phyloP scores from a whole-genome alignment of 257 asterid genomes.

The Plectranthus barbatus region DNA sequence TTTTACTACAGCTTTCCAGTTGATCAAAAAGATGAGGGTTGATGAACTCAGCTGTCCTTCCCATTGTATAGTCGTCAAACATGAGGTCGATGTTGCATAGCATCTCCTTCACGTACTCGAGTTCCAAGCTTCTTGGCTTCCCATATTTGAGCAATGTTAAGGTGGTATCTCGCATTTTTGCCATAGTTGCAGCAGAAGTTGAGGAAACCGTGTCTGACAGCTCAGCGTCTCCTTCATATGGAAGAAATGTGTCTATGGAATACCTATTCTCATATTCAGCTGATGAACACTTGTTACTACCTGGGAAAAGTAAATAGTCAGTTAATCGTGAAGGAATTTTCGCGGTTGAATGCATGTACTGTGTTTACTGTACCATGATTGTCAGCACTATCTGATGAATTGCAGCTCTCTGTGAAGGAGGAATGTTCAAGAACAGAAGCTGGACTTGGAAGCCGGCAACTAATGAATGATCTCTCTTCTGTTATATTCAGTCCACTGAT shows the following conservation, averaged over 20 bases:
- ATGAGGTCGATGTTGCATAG: constrained; percentile 39
- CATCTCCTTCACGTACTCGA: constrained; percentile 53
- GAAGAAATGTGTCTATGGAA: constrained; percentile 14
- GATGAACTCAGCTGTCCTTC: constrained; percentile 38
- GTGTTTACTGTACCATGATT: constrained; percentile 42
- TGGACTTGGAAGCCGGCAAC: constrained; percentile 43
- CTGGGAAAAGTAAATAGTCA: constrained; percentile 31
- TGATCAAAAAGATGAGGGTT: constrained; percentile 45
- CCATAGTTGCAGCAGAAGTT: constrained; percentile 13
- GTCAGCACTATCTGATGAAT: constrained; percentile 39
- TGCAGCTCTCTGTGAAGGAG: constrained; percentile 30
- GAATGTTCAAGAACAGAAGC: constrained; percentile 44
- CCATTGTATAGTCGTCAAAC: constrained; percentile 52
- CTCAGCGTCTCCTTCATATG: constrained; percentile 40
- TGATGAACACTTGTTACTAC: constrained; percentile 45
- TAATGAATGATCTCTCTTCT: constrained; percentile 26
- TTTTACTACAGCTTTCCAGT: constrained; percentile 34
- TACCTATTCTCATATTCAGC: constrained; percentile 36
- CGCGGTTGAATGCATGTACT: neutral
- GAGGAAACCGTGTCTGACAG: constrained; percentile 76
- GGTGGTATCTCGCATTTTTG: constrained; percentile 16
- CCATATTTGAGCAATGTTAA: neutral
- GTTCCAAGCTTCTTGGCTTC: constrained; percentile 44
- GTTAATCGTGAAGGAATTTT: neutral
- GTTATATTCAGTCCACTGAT: constrained; percentile 21